Conservation (phyloP, 1,139 yeast species). For the Zygotorulaspora mrakii region DNA sequence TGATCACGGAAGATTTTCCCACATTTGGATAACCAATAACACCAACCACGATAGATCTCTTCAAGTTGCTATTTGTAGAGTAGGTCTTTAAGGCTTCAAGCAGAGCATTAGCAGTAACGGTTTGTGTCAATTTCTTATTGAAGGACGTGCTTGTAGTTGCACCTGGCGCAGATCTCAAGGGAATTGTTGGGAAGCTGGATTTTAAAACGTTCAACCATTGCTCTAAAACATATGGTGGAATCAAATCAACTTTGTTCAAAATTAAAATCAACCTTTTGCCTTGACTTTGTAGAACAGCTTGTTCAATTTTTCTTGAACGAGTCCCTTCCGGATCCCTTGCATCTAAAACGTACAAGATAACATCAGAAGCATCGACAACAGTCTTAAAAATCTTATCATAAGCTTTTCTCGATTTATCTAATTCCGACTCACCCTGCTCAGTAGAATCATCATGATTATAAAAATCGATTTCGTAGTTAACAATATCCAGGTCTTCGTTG, state of each 20-base stretch:
- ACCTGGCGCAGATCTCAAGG: constrained; percentile 66
- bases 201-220: constrained; percentile 82
- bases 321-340: constrained; percentile 98
- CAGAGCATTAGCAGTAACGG: constrained; percentile 69
- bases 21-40: constrained; percentile 95
- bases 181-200: constrained; percentile 85
- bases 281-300: constrained; percentile 74
- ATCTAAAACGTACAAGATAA: constrained; percentile 84
- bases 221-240: constrained; percentile 78
- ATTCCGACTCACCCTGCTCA: constrained; percentile 47
- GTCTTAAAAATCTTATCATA: constrained; percentile 83
- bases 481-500: constrained; percentile 46
- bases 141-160: constrained; percentile 64
- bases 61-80: constrained; percentile 77
- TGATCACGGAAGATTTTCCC: constrained; percentile 93
- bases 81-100: constrained; percentile 80
- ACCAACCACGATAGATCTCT: constrained; percentile 91
- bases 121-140: constrained; percentile 71
- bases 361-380: constrained; percentile 86
- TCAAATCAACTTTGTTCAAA: constrained; percentile 85
- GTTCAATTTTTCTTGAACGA: constrained; percentile 86
- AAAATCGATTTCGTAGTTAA: constrained; percentile 50
- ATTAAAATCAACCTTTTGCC: constrained; percentile 83
- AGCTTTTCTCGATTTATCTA: constrained; percentile 85
- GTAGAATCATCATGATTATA: constrained; percentile 45